Base-by-base conservation (phyloP, 768 basidiomycete genomes). In the Pulveroboletus sp. region DNA sequence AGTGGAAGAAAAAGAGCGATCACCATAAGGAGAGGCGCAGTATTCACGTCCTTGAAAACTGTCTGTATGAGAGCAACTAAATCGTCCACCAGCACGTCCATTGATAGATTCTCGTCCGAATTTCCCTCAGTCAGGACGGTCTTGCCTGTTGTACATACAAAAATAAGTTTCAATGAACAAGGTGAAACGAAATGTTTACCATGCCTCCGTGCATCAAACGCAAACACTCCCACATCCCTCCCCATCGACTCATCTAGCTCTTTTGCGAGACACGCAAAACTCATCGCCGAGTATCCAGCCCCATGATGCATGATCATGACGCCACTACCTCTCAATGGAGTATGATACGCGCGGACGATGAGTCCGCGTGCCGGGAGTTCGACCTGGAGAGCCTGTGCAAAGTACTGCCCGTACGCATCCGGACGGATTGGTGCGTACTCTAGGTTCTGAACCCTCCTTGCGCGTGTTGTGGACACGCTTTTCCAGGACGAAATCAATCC, bases 231-330 rank as follows among this genome's bases (percentile, higher is more conserved):
- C 43, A 86, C 81, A 56, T 88, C 87, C 6, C 84, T 85, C 24
- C 74, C 75, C 36, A 81, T 79, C 64, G 76, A 55, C 36, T 71
- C 77, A 11, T 64, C 65, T 1, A 97, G 71, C 68, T 89, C 86
- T 67, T 85, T 86, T n/a, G 94, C 92, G 49, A 96, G 76, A 60
- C 83, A 85, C 2, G 96, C 93, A 65, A 95, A 99, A 55, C 82
- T 89, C 53, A 97, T 73, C 0, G 83, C 96, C 0, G 86, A 85
- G 63, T 92, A 92, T 13, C 96, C 96, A 0, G 92, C 95, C 1
- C 96, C 96, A 58, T 99, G 95, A 60, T 96, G 93, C 69, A 90
- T 94, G 6, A 97, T 77, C 64, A 98, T 79, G 4, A 95, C 81
- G 0, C 86, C 84, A 16, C 74, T 76, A 1, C 56, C 60, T 17